Evolutionary conservation across 805 yeast species (phyloP).

Genomic region (Zygosaccharomyces kombuchaensis): DNA sequence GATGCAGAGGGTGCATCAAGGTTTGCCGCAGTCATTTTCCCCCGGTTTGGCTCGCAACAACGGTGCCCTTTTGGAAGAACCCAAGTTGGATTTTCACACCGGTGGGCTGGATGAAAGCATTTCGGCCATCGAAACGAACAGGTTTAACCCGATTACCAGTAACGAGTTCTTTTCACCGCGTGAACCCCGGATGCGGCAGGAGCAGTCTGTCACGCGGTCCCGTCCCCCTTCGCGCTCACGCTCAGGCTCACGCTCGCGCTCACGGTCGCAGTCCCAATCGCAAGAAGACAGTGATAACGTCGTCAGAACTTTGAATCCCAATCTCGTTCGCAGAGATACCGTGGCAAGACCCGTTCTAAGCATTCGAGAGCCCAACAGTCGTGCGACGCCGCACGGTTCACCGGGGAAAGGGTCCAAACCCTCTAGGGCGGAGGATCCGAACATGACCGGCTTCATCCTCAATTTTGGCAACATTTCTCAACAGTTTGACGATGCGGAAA

Average conservation of each 20-base stretch:
- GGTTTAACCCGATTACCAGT: conserved; percentile 16
- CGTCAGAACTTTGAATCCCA: neutral
- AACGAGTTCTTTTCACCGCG: conserved; percentile 12
- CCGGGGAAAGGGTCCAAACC: neutral
- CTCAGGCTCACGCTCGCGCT: neutral
- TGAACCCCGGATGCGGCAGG: neutral
- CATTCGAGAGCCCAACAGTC: neutral
- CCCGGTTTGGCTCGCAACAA: conserved; percentile 3
- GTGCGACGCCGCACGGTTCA: neutral
- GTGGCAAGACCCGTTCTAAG: neutral
- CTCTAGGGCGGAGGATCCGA: neutral
- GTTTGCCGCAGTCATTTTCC: conserved; percentile 12
- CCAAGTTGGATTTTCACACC: conserved; percentile 7
- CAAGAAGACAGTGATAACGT: neutral
- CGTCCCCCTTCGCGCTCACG: no score
- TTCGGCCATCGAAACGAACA: conserved; percentile 10
- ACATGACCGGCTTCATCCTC: conserved; percentile 9
- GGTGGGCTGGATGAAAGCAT: conserved; percentile 13
- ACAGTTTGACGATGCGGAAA: conserved; percentile 19
- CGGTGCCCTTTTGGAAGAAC: conserved; percentile 1
- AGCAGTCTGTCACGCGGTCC: no score
- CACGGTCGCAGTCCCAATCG: neutral
- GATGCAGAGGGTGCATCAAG: conserved; percentile 13
- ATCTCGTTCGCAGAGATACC: neutral
- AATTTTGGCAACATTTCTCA: conserved; percentile 15